A percentile compares a stretch with the other conserved stretches of the same genome.
Conservation (phyloP, 257 asterid genomes). For the Oldenlandia corymbosa region DNA sequence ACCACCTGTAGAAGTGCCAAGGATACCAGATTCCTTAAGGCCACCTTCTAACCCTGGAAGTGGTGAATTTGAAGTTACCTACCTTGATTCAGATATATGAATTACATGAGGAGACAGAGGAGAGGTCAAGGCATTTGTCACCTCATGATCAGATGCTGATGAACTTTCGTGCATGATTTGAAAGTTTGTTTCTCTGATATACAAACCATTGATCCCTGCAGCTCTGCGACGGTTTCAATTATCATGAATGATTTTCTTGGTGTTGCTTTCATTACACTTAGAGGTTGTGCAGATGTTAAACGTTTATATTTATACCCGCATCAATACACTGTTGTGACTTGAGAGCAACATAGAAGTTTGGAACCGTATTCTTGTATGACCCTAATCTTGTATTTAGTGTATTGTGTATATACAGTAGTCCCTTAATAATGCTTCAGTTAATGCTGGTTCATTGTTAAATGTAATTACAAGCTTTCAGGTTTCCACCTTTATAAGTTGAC, state of each 20-base stretch:
- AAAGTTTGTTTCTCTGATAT: too few relatives aligned
- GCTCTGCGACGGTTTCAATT: neutral
- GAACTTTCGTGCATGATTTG: too few relatives aligned
- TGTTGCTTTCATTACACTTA: too few relatives aligned
- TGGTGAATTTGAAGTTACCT: conserved; percentile 88
- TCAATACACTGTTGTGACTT: neutral
- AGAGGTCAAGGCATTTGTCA: conserved; percentile 82
- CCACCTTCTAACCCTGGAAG: conserved; percentile 63
- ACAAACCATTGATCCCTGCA: neutral
- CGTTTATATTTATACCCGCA: neutral
- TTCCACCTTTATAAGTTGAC: too few relatives aligned
- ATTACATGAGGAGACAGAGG: conserved; percentile 80
- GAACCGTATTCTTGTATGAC: neutral
- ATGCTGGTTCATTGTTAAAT: neutral
- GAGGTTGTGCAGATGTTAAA: neutral
- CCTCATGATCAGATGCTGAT: conserved; percentile 34
- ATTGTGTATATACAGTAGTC: too few relatives aligned
- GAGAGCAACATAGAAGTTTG: neutral
- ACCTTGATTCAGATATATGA: conserved; percentile 66
- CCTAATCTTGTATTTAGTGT: neutral
- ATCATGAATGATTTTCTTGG: neutral
- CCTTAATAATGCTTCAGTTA: neutral
- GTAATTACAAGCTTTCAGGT: neutral
- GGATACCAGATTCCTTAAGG: conserved; percentile 63
- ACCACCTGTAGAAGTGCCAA: conserved; percentile 80